A percentile compares a stretch with the other conserved stretches of the same genome.
phyloP scores from a whole-genome alignment of 805 yeast species.

The Barnettozyma wickerhamii region DNA sequence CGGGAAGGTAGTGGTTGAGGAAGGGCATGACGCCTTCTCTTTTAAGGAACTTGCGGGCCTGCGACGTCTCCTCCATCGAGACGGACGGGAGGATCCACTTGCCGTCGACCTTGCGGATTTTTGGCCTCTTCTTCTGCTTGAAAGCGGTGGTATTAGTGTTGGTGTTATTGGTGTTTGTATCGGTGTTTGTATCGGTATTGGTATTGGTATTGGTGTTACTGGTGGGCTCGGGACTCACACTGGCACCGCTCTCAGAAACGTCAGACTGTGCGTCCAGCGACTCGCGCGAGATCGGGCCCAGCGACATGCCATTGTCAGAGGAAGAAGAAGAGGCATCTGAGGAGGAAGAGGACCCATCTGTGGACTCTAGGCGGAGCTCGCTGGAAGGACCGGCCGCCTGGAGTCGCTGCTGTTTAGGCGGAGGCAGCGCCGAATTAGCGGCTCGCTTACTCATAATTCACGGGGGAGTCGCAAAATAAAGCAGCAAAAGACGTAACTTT shows the following conservation, averaged over 20 bases:
- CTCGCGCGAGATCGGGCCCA: slow-evolving; percentile 2
- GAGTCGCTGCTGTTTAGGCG: too few species aligned
- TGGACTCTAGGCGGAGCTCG: neutral
- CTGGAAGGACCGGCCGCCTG: too few species aligned
- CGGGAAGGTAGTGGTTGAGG: slow-evolving; percentile 57
- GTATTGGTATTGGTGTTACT: too few species aligned
- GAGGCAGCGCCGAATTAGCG: too few species aligned
- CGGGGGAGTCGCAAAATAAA: too few species aligned
- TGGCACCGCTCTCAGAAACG: too few species aligned
- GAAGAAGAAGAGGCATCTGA: neutral
- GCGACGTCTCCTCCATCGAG: slow-evolving; percentile 40
- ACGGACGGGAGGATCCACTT: slow-evolving; percentile 32
- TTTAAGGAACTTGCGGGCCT: slow-evolving; percentile 52
- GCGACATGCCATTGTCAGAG: neutral
- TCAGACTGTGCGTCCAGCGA: too few species aligned
- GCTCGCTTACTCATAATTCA: too few species aligned
- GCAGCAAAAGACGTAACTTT: too few species aligned
- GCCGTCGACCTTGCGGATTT: slow-evolving; percentile 25
- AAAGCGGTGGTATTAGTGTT: neutral
- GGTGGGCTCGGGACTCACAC: too few species aligned
- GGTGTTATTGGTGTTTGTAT: neutral
- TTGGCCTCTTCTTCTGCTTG: slow-evolving; percentile 3
- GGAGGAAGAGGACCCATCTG: neutral
- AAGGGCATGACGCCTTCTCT: slow-evolving; percentile 56
- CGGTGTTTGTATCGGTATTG: neutral